Conservation (phyloP, 2,329 filamentous ascomycete genomes). For the Colletotrichum gigasporum region DNA sequence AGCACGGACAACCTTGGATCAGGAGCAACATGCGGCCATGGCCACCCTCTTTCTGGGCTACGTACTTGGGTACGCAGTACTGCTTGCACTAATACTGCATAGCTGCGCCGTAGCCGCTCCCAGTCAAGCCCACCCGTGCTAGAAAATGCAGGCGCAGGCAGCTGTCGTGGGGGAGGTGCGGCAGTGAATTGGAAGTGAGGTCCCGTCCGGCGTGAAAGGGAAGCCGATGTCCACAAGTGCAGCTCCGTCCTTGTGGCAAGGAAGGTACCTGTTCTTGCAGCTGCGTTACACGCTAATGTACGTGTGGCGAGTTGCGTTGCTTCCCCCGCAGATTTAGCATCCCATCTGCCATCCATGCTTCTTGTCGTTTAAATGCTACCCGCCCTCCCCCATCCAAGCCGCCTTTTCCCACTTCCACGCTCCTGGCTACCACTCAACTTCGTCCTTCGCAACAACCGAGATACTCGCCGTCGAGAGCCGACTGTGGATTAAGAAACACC, state of each 20-base stretch:
- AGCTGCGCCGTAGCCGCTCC: no score
- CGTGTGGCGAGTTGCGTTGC: constrained; percentile 27
- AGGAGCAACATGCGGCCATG: not conserved
- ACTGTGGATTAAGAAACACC: not conserved
- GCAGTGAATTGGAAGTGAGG: not conserved
- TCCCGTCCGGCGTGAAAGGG: not conserved
- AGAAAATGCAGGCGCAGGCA: no score
- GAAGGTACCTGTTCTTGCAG: constrained; percentile 17
- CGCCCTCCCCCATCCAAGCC: constrained; percentile 3
- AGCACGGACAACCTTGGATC: constrained; percentile 4
- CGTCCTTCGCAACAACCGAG: not conserved
- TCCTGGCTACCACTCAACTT: not conserved
- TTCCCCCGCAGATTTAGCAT: constrained; percentile 29
- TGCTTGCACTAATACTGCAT: no score
- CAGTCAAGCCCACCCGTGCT: no score
- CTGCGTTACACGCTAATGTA: constrained; percentile 27
- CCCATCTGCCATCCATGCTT: constrained; percentile 14
- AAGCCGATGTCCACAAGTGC: not conserved
- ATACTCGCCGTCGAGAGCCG: not conserved
- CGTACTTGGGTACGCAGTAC: not conserved
- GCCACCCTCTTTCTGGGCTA: not conserved
- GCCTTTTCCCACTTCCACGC: not conserved
- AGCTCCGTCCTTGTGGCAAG: not conserved
- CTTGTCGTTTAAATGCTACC: constrained; percentile 21
- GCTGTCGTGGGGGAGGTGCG: not conserved